These are phyloP conservation scores for Metschnikowia proteae DNA, from an alignment of 805 yeast genomes.

Conservation along the genomic window DNA sequence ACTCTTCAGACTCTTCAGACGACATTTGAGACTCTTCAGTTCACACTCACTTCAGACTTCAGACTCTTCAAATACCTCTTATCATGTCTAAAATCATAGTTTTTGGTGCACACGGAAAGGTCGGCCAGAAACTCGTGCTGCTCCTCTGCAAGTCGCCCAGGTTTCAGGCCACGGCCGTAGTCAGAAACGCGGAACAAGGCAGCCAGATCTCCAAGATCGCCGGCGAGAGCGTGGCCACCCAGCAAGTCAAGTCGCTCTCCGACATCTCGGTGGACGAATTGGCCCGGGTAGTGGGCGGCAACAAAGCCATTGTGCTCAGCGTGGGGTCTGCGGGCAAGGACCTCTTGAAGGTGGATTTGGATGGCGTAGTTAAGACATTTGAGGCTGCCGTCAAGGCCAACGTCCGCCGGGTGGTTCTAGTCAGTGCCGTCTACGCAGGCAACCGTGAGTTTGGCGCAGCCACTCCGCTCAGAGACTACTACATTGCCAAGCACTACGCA, in stretches of 20 bases:
- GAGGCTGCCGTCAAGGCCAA: constrained; percentile 49
- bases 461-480: constrained; percentile 42
- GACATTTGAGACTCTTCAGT: too few relatives aligned
- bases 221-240: constrained; percentile 32
- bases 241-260: constrained; percentile 22
- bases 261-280: constrained; percentile 33
- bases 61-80: background rate
- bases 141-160: constrained; percentile 23
- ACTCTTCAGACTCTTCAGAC: too few relatives aligned
- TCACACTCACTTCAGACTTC: too few relatives aligned
- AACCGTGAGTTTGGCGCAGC: constrained; percentile 39
- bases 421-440: constrained; percentile 56
- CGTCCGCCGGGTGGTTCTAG: constrained; percentile 45
- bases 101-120: constrained; percentile 61
- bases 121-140: constrained; percentile 48
- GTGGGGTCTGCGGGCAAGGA: constrained; percentile 64
- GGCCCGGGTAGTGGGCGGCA: constrained; percentile 39
- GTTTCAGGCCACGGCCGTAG: constrained; percentile 35
- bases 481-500: constrained; percentile 59
- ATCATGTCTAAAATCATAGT: constrained; percentile 22
- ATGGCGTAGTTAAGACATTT: constrained; percentile 54
- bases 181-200: constrained; percentile 46
- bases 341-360: constrained; percentile 53
- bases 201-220: constrained; percentile 31
- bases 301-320: constrained; percentile 54